phyloP scores from a whole-genome alignment of 257 asterid genomes.

The Marsdenia floribunda region DNA sequence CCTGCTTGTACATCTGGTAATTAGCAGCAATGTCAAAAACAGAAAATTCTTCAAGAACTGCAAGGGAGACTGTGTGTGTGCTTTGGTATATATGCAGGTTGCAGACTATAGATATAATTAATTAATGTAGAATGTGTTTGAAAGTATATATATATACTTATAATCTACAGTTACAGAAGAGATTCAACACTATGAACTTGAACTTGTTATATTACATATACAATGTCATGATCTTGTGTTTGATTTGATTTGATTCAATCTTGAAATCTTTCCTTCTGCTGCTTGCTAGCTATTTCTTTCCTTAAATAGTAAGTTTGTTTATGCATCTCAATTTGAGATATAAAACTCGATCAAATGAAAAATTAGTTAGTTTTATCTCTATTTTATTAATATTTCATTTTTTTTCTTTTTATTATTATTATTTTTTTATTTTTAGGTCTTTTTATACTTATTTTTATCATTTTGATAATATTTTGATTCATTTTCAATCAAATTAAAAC shows the following conservation, averaged over 20 bases:
- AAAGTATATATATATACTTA: neutral
- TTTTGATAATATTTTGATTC: too few relatives aligned
- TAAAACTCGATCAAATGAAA: too few relatives aligned
- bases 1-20: conserved; percentile 32
- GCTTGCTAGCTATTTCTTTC: too few relatives aligned
- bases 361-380: too few relatives aligned
- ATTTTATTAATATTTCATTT: too few relatives aligned
- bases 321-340: too few relatives aligned
- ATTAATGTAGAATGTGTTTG: neutral
- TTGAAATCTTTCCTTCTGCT: neutral
- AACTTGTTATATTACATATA: neutral
- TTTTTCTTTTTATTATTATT: too few relatives aligned
- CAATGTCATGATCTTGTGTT: neutral
- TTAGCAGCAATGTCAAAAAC: neutral
- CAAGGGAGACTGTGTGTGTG: neutral
- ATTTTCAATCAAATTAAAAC: too few relatives aligned
- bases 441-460: too few relatives aligned
- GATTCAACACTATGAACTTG: neutral
- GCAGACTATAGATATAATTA: neutral
- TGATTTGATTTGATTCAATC: neutral
- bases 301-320: too few relatives aligned
- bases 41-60: neutral
- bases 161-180: neutral
- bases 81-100: neutral
- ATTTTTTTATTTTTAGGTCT: too few relatives aligned